These are phyloP conservation scores for Takashimella koratensis DNA, from an alignment of 1,284 basidiomycete genomes.

Conservation along the genomic window DNA sequence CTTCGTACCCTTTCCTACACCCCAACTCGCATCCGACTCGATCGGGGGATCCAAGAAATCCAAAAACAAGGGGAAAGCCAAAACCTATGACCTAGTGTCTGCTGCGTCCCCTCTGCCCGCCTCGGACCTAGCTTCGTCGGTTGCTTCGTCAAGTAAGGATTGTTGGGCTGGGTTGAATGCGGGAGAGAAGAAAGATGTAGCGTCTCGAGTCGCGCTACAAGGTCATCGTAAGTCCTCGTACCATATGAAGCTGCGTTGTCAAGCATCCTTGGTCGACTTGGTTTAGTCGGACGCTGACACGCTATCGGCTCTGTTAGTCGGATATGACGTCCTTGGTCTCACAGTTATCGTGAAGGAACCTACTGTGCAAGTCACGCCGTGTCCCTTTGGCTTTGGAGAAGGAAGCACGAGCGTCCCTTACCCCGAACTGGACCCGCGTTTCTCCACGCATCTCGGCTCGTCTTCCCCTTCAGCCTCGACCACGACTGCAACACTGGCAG, in stretches of 20 bases:
- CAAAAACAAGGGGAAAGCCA: constrained; percentile 41
- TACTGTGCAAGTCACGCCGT: constrained; percentile 25
- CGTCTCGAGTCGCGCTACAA: constrained; percentile 27
- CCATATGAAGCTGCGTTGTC: neutral
- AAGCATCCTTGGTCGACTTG: neutral
- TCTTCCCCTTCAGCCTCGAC: neutral
- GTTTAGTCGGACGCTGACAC: neutral
- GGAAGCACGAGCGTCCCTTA: constrained; percentile 25
- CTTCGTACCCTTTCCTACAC: constrained; percentile 40
- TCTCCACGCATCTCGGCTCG: constrained; percentile 1
- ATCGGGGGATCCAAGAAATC: constrained; percentile 21
- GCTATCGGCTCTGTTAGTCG: constrained; percentile 26
- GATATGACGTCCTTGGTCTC: constrained; percentile 42
- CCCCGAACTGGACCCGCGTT: constrained; percentile 41
- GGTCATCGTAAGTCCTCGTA: constrained; percentile 38
- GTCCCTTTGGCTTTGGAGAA: constrained; percentile 29
- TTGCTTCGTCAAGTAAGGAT: no score
- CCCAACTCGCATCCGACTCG: constrained; percentile 5
- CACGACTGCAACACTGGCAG: constrained; percentile 1
- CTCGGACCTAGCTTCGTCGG: neutral
- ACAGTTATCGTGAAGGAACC: constrained; percentile 33
- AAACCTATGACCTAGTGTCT: constrained; percentile 11
- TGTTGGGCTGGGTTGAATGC: constrained; percentile 40
- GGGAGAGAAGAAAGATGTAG: constrained; percentile 34
- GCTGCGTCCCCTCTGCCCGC: neutral